A percentile compares a stretch with the other conserved stretches of the same genome.
phyloP scores from a whole-genome alignment of 495 filamentous ascomycete genomes.

The Talaromyces trachyspermus region DNA sequence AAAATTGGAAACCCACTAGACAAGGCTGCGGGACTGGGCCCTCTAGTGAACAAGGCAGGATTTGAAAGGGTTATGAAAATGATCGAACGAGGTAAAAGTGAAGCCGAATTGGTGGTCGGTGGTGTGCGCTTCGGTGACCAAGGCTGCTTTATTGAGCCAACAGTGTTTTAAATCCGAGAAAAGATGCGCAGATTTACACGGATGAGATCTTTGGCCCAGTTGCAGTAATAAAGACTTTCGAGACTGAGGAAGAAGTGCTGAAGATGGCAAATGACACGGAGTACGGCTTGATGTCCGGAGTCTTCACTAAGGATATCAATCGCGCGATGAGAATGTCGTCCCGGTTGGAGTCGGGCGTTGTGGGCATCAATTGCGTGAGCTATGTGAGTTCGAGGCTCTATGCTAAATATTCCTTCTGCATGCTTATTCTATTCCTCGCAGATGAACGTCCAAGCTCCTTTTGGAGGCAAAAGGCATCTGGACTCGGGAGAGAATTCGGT shows the following conservation, averaged over 20 bases:
- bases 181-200: slow-evolving; percentile 36
- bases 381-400: neutral
- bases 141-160: slow-evolving; percentile 39
- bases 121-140: neutral
- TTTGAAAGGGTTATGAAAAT: slow-evolving; percentile 8
- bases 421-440: too few relatives aligned
- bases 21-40: neutral
- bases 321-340: slow-evolving; percentile 29
- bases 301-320: slow-evolving; percentile 75
- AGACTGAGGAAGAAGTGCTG: slow-evolving; percentile 47
- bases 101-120: slow-evolving; percentile 8
- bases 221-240: slow-evolving; percentile 40
- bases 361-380: slow-evolving; percentile 63
- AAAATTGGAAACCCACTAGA: neutral
- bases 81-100: slow-evolving; percentile 10
- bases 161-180: slow-evolving; percentile 38
- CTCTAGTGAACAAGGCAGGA: neutral
- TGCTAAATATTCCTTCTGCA: neutral
- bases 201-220: slow-evolving; percentile 51
- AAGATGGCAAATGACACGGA: slow-evolving; percentile 41
- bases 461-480: neutral
- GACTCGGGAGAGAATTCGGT: neutral
- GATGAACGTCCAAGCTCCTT: neutral
- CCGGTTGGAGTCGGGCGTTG: slow-evolving; percentile 48
- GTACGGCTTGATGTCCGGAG: slow-evolving; percentile 60